phyloP scores from a whole-genome alignment of 768 basidiomycete species.

The Cystofilobasidium bisporidii region DNA sequence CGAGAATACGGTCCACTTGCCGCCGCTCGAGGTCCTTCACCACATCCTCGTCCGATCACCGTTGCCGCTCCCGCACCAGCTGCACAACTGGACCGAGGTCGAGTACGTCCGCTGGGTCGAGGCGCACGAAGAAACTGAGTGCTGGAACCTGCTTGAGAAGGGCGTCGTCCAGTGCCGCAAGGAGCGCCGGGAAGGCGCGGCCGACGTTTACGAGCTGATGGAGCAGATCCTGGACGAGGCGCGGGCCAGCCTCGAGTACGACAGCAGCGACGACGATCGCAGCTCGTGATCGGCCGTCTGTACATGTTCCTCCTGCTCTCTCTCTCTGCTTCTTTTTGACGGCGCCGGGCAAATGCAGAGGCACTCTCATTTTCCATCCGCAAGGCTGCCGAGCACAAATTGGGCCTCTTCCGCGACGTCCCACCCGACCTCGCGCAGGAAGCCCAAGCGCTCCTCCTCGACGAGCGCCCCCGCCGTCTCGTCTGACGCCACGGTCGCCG shows the following conservation, averaged over 20 bases:
- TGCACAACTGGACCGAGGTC: conserved; percentile 88
- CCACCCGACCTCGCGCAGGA: conserved; percentile 14
- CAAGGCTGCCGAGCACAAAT: neutral
- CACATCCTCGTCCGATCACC: conserved; percentile 86
- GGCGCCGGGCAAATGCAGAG: neutral
- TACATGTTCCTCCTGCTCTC: no score
- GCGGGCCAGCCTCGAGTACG: conserved; percentile 25
- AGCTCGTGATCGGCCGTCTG: neutral
- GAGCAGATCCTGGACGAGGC: conserved; percentile 54
- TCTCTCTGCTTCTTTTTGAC: no score
- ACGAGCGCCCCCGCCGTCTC: neutral
- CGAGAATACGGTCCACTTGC: conserved; percentile 62
- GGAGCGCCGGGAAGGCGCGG: conserved; percentile 45
- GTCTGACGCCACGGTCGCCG: neutral
- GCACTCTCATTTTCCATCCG: neutral
- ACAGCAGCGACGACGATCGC: conserved; percentile 10
- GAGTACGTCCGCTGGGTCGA: conserved; percentile 96
- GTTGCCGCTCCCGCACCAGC: conserved; percentile 60
- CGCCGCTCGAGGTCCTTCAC: conserved; percentile 69
- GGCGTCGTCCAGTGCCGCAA: conserved; percentile 58
- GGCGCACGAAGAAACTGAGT: conserved; percentile 74
- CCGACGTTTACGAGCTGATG: conserved; percentile 60
- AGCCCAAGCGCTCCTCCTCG: conserved; percentile 12
- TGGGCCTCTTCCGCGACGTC: neutral
- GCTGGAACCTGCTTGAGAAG: conserved; percentile 67